Conservation (phyloP, 306 rosid genomes). For the Cicer yamashitae region DNA sequence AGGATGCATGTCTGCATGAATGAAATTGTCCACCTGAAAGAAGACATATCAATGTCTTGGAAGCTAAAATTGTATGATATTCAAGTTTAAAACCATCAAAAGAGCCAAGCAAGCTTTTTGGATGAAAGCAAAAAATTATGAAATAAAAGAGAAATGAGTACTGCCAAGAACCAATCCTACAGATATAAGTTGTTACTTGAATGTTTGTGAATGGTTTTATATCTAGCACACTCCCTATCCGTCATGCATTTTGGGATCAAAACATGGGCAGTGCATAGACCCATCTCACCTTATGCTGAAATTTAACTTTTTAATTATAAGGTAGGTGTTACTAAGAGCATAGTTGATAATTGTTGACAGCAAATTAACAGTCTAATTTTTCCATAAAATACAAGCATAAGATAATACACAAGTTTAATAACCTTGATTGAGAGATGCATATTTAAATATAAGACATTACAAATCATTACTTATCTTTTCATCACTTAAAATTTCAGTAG, state of each 20-base stretch:
- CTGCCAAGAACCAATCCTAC: slow-evolving; percentile 1
- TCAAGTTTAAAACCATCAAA: slow-evolving; percentile 36
- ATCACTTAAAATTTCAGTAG: neutral
- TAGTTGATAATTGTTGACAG: neutral
- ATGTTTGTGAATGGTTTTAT: neutral
- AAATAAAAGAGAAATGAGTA: slow-evolving; percentile 4
- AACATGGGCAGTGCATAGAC: neutral
- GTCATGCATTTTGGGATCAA: neutral
- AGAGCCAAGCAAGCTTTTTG: neutral
- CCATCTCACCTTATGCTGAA: neutral
- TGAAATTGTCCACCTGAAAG: slow-evolving; percentile 98
- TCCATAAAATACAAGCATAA: neutral
- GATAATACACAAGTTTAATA: neutral
- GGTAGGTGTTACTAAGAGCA: neutral
- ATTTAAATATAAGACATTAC: neutral
- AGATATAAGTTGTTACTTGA: neutral
- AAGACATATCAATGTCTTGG: slow-evolving; percentile 45
- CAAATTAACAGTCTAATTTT: neutral
- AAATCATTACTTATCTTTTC: neutral
- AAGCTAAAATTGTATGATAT: slow-evolving; percentile 45
- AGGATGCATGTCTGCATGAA: slow-evolving; percentile 99
- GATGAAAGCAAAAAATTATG: neutral
- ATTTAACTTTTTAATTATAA: neutral
- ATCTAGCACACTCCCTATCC: neutral
- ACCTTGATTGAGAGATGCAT: neutral